Evolutionary conservation across 164 flowering plant genomes (phyloP), one percentile per base, ranked within the genome.

Genomic region (Brasenia schreberi): DNA sequence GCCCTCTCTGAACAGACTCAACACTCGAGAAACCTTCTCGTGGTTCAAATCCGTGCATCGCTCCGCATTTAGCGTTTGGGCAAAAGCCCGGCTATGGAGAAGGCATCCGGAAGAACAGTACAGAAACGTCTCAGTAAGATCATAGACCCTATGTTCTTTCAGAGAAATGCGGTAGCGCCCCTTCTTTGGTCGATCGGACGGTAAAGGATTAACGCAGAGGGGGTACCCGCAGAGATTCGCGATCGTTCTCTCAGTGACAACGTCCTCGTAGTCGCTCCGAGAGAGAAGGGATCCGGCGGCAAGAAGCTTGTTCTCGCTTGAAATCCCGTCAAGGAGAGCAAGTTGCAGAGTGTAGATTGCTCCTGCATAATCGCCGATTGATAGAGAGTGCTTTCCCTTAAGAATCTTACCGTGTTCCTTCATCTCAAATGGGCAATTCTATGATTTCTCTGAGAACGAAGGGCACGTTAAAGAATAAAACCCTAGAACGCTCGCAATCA

Each of bases 111-210:
- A 67, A 0, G 90, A 85, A 72, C 99, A 91, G 59, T 79, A 91
- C 86, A 77, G 70, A 61, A 76, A 73, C 0, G 88, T 81, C 68
- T 94, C 97, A 0, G 77, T 78, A n/a, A 86, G 75, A 61, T 94
- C 97, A 70, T 85, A 87, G 5, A 91, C 96, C 75, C 76, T 87
- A 67, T 94, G 95, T 74, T 87, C 95, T 77, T 84, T 90, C 42
- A 87, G 66, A 0, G 97, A 85, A 63, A 90, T 83, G 1, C 85
- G 78, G 71, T 83, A 94, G 5, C 78, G 84, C 0, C 95, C 90
- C 73, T 81, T 85, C n/a, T 76, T 63, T 1, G 75, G 71, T 1
- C 68, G 68, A 61, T 80, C 81, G 0, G 79, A 65, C 4, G 91
- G 89, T 61, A 91, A 73, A 5, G 81, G 0, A 58, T 83, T 85